These are phyloP conservation scores for Jasminum sambac DNA, from an alignment of 257 asterid genomes.

Conservation along the genomic window DNA sequence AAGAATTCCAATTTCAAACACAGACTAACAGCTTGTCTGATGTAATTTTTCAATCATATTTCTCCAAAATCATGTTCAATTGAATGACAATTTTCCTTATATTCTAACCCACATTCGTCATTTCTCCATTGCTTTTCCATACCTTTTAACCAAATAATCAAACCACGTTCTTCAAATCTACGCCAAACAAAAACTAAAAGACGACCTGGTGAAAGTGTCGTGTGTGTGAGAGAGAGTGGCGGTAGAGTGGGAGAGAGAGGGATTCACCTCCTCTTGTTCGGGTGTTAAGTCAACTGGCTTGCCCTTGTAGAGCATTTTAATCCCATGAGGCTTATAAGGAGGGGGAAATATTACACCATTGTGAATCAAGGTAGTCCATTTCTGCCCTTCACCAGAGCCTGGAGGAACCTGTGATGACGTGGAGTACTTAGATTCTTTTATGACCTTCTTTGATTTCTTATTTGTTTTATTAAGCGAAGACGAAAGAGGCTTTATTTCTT, in stretches of 20 bases:
- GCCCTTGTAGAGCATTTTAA: constrained; percentile 88
- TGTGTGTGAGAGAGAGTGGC: background rate
- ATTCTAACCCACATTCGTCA: too few relatives aligned
- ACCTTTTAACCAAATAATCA: too few relatives aligned
- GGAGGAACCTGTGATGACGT: constrained; percentile 82
- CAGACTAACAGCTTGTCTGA: too few relatives aligned
- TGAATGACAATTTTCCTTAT: too few relatives aligned
- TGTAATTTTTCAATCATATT: too few relatives aligned
- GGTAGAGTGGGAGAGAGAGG: constrained; percentile 18
- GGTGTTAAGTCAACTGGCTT: constrained; percentile 76
- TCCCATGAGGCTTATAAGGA: constrained; percentile 91
- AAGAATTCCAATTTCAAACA: too few relatives aligned
- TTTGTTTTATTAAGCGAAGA: constrained; percentile 42
- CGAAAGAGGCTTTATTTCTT: constrained; percentile 39
- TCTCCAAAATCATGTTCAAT: too few relatives aligned
- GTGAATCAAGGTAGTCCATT: constrained; percentile 94
- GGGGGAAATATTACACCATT: constrained; percentile 97
- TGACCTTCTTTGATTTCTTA: constrained; percentile 56
- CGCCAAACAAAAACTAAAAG: too few relatives aligned
- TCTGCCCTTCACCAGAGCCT: constrained; percentile 94
- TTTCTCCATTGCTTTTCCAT: too few relatives aligned
- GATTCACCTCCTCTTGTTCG: constrained; percentile 90
- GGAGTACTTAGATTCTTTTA: constrained; percentile 59
- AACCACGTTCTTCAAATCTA: too few relatives aligned
- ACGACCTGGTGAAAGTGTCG: background rate